These are phyloP conservation scores for Odontarrhena argentea DNA, from an alignment of 345 rosid genomes.

Conservation along the genomic window DNA sequence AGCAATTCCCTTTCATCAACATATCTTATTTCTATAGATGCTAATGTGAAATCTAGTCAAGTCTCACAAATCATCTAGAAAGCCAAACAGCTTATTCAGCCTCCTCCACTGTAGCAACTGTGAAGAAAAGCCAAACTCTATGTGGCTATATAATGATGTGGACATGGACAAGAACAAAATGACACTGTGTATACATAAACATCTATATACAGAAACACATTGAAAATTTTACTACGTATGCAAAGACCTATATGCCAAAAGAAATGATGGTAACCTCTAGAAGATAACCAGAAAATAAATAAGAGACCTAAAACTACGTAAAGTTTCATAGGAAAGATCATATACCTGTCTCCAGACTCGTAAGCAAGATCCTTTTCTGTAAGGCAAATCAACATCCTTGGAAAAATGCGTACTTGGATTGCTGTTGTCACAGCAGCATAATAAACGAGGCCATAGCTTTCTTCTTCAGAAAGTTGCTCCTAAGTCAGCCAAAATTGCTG, in stretches of 20 bases:
- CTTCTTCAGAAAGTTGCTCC: slow-evolving; percentile 27
- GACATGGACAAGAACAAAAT: slow-evolving; percentile 3
- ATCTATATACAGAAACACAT: slow-evolving; percentile 1
- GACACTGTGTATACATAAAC: neutral
- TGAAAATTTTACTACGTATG: neutral
- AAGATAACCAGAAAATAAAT: slow-evolving; percentile 7
- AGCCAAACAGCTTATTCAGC: slow-evolving; percentile 2
- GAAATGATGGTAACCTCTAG: slow-evolving; percentile 17
- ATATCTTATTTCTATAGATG: neutral
- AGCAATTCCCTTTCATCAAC: slow-evolving; percentile 11
- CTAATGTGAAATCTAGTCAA: slow-evolving; percentile 18
- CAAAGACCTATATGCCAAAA: slow-evolving; percentile 34
- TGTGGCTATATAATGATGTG: slow-evolving; percentile 7
- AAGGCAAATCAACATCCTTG: slow-evolving; percentile 32
- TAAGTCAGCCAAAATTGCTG: slow-evolving; percentile 7
- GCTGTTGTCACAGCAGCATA: slow-evolving; percentile 21
- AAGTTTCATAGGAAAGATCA: slow-evolving; percentile 25
- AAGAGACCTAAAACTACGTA: slow-evolving; percentile 1
- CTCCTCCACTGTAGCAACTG: slow-evolving; percentile 6
- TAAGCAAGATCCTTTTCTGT: slow-evolving; percentile 1
- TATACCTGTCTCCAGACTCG: slow-evolving; percentile 34
- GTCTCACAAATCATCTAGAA: slow-evolving; percentile 18
- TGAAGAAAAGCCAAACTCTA: slow-evolving; percentile 10
- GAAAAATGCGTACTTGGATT: slow-evolving; percentile 15
- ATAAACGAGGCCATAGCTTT: slow-evolving; percentile 18